Percentiles rank a stretch among this genome's conserved stretches.
Conservation (phyloP, 2,329 filamentous ascomycete genomes). For the Epichloe gansuensis region DNA sequence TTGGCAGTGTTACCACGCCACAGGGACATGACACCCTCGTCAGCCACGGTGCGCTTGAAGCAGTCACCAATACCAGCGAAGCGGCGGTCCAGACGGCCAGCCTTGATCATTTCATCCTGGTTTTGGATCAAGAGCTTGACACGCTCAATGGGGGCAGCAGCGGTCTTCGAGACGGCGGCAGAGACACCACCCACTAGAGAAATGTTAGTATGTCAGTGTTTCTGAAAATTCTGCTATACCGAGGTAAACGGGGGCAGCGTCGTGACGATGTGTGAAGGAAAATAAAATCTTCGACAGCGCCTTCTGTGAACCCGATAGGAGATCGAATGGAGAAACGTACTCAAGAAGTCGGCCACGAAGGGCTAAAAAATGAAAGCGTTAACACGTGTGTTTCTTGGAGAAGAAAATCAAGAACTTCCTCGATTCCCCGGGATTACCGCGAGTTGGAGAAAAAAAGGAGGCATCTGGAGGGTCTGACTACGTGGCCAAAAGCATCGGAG, state of each 20-base stretch:
- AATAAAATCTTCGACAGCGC: not conserved
- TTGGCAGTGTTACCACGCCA: conserved; percentile 99
- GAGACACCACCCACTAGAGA: conserved; percentile 95
- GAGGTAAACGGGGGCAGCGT: not conserved
- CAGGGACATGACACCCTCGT: conserved; percentile 88
- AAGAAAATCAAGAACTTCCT: conserved; percentile 6
- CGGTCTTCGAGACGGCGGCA: conserved; percentile 99
- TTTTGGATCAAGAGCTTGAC: conserved; percentile 99
- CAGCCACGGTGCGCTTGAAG: conserved; percentile 80
- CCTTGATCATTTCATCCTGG: conserved; percentile 99
- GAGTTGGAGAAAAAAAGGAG: not conserved
- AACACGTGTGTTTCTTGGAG: conserved; percentile 14
- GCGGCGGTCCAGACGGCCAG: conserved; percentile 94
- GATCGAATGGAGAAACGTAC: conserved; percentile 47
- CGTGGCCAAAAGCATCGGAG: not conserved
- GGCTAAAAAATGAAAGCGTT: conserved; percentile 41
- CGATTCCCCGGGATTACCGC: not conserved
- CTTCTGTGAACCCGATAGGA: not conserved
- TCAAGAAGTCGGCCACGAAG: conserved; percentile 97
- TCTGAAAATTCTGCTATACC: conserved; percentile 3
- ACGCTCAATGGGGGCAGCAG: conserved; percentile 99
- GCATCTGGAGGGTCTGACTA: not conserved
- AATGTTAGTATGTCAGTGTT: conserved; percentile 8
- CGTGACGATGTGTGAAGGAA: not conserved
- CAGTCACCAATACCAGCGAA: conserved; percentile 91